Percentiles rank a stretch among this genome's conserved stretches.
phyloP scores from a whole-genome alignment of 768 basidiomycete genomes.

The Clavulina sp. region DNA sequence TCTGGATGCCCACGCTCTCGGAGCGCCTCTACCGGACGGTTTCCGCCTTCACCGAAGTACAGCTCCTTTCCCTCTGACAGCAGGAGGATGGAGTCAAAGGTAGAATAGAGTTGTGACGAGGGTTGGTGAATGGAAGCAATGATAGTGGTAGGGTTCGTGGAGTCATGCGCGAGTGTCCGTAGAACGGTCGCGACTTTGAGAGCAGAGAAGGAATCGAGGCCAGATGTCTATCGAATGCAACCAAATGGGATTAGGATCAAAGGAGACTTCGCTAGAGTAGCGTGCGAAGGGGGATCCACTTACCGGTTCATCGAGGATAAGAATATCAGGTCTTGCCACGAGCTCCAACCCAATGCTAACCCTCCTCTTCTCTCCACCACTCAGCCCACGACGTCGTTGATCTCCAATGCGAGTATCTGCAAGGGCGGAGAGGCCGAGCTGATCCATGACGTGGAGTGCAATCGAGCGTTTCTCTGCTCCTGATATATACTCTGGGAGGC shows the following conservation, averaged over 20 bases:
- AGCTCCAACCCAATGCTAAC: constrained; percentile 85
- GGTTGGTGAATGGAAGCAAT: constrained; percentile 84
- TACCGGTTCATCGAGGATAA: constrained; percentile 74
- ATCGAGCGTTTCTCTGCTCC: constrained; percentile 43
- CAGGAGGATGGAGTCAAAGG: constrained; percentile 66
- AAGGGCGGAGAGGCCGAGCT: constrained; percentile 57
- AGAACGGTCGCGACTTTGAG: constrained; percentile 63
- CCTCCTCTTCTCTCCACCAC: constrained; percentile 80
- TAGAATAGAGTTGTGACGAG: constrained; percentile 63
- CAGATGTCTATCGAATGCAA: constrained; percentile 17
- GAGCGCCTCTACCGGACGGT: constrained; percentile 54
- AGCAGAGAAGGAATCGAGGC: constrained; percentile 79
- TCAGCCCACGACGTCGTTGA: constrained; percentile 62
- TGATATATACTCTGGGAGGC: constrained; percentile 56
- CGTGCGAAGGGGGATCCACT: constrained; percentile 10
- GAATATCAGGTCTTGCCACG: constrained; percentile 64
- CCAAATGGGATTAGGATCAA: background rate
- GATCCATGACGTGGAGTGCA: constrained; percentile 48
- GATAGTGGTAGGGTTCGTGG: constrained; percentile 53
- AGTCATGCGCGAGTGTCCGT: constrained; percentile 53
- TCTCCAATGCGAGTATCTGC: constrained; percentile 59
- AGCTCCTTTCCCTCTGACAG: constrained; percentile 61
- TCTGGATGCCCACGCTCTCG: constrained; percentile 24
- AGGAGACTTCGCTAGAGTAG: background rate
- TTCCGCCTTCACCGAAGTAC: constrained; percentile 62